These are phyloP conservation scores for Nigrospora oryzae DNA, from an alignment of 2,329 filamentous ascomycete species.

Conservation along the genomic window DNA sequence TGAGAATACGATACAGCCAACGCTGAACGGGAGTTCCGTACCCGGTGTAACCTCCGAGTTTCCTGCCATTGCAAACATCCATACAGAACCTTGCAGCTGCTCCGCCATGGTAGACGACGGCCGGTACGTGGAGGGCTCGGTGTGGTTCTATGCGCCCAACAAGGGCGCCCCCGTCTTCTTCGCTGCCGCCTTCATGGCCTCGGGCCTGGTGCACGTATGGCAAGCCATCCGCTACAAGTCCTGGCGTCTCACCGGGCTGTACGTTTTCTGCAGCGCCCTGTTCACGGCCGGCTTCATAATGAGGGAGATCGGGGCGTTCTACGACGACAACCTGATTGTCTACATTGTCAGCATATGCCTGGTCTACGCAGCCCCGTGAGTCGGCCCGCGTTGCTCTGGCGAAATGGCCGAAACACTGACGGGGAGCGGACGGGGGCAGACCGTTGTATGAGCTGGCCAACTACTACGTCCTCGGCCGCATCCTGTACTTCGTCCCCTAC, in stretches of 20 bases:
- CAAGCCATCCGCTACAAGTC: constrained; percentile 41
- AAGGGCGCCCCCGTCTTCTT: constrained; percentile 40
- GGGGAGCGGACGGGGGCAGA: constrained; percentile 16
- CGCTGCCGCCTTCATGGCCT: constrained; percentile 27
- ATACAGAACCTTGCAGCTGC: too few species aligned
- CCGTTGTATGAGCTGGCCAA: constrained; percentile 49
- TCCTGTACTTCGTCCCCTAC: constrained; percentile 50
- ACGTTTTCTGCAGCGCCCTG: constrained; percentile 43
- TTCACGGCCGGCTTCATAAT: constrained; percentile 48
- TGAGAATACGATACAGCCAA: too few species aligned
- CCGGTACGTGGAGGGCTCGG: constrained; percentile 28
- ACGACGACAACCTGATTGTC: constrained; percentile 31
- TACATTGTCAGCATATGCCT: constrained; percentile 33
- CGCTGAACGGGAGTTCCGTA: too few species aligned
- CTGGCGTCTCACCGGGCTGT: constrained; percentile 45
- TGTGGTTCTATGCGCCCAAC: constrained; percentile 38
- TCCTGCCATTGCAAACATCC: background rate
- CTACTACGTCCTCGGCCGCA: constrained; percentile 47
- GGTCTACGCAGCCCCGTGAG: constrained; percentile 25
- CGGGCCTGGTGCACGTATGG: constrained; percentile 29
- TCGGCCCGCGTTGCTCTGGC: background rate
- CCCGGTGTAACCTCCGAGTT: too few species aligned
- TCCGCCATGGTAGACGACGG: constrained; percentile 17
- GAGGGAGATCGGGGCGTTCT: constrained; percentile 35
- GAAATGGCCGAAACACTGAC: background rate